Conservation (phyloP, 768 basidiomycete species). For the Trichaptum fuscoviolaceum region DNA sequence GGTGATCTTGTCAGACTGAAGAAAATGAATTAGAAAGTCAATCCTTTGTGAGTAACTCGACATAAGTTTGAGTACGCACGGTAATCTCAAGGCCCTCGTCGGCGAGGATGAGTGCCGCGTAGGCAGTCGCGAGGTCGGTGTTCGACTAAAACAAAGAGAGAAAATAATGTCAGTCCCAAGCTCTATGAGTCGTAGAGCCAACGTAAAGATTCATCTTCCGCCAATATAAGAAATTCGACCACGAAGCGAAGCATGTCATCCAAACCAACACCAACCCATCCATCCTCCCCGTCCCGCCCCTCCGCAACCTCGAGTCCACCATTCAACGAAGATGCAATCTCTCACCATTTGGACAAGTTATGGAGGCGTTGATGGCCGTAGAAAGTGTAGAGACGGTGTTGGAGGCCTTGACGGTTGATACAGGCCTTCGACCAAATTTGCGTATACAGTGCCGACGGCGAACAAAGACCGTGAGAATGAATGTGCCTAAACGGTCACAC, state of each 20-base stretch:
- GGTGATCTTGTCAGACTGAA: conserved; percentile 85
- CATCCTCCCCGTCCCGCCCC: neutral
- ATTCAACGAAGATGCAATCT: neutral
- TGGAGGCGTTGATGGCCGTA: neutral
- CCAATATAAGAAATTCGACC: too few relatives aligned
- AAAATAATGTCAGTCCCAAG: neutral
- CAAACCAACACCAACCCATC: neutral
- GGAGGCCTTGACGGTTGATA: neutral
- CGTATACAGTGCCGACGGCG: neutral
- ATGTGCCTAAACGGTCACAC: neutral
- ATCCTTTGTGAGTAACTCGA: conserved; percentile 1
- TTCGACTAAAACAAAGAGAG: neutral
- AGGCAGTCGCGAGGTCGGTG: conserved; percentile 85
- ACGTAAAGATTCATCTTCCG: neutral
- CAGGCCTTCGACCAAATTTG: neutral
- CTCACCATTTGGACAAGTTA: neutral
- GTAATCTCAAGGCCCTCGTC: conserved; percentile 98
- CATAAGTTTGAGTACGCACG: conserved; percentile 44
- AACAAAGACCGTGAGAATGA: neutral
- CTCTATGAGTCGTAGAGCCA: neutral
- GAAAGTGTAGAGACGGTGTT: neutral
- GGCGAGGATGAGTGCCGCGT: conserved; percentile 97
- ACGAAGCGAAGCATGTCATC: neutral
- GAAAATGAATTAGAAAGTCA: conserved; percentile 9
- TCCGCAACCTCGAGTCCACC: neutral